phyloP scores from a whole-genome alignment of 2,329 filamentous ascomycete species.

The Aspergillus sp. region DNA sequence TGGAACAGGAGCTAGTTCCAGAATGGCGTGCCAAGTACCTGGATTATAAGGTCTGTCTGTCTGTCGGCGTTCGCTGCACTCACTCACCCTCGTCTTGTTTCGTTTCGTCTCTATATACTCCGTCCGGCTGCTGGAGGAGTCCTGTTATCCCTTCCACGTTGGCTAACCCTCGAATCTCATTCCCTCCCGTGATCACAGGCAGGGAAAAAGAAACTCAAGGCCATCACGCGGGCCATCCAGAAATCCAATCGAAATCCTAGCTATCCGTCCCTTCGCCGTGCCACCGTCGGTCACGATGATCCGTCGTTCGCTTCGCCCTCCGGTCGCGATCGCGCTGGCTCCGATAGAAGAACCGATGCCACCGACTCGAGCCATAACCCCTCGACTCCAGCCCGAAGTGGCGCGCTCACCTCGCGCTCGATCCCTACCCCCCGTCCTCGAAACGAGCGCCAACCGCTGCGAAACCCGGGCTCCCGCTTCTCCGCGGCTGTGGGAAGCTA shows the following conservation, averaged over 20 bases:
- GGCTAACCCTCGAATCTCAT: slow-evolving; percentile 7
- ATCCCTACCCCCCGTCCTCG: slow-evolving; percentile 40
- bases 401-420: slow-evolving; percentile 31
- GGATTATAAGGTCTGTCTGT: slow-evolving; percentile 72
- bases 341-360: slow-evolving; percentile 19
- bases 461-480: slow-evolving; percentile 34
- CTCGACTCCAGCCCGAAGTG: slow-evolving; percentile 15
- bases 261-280: slow-evolving; percentile 46
- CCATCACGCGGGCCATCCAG: slow-evolving; percentile 69
- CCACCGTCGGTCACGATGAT: slow-evolving; percentile 16
- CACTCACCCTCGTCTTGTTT: background rate
- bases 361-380: slow-evolving; percentile 13
- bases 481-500: slow-evolving; percentile 51
- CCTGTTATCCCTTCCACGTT: background rate
- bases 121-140: background rate
- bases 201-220: slow-evolving; percentile 92
- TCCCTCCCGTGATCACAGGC: slow-evolving; percentile 38
- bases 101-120: background rate
- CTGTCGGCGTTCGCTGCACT: no score
- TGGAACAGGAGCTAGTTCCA: slow-evolving; percentile 84
- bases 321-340: slow-evolving; percentile 16
- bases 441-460: slow-evolving; percentile 38
- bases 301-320: slow-evolving; percentile 12
- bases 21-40: slow-evolving; percentile 96
- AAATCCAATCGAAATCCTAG: slow-evolving; percentile 50